Evolutionary conservation across 169 alveolate genomes (phyloP).

Genomic region (Hepatocystis sp.): DNA sequence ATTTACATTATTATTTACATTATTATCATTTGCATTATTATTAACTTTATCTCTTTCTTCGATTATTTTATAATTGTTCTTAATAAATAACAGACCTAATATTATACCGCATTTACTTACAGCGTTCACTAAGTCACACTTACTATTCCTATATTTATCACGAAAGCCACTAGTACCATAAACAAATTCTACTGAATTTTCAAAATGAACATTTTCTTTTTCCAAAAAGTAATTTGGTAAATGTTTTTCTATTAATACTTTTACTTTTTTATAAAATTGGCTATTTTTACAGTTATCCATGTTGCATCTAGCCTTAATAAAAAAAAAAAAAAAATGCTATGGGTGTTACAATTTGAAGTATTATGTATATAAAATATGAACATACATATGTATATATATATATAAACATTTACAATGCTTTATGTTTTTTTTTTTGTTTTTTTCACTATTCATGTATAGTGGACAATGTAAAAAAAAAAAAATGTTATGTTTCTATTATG

Average conservation of each 20-base stretch:
- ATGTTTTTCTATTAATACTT: conserved; percentile 44
- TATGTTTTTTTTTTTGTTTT: no score
- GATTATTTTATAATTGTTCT: conserved; percentile 32
- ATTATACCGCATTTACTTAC: conserved; percentile 60
- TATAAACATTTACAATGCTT: no score
- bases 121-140: conserved; percentile 49
- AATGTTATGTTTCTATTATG: no score
- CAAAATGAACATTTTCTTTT: conserved; percentile 21
- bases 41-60: no score
- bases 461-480: no score
- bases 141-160: conserved; percentile 16
- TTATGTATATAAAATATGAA: no score
- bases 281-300: conserved; percentile 36
- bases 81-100: conserved; percentile 53
- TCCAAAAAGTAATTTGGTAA: conserved; percentile 17
- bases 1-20: no score
- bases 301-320: background rate
- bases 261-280: conserved; percentile 28
- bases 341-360: no score
- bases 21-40: no score
- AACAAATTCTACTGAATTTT: conserved; percentile 10
- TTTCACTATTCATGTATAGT: no score
- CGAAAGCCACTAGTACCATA: conserved; percentile 73
- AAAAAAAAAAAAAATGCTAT: no score
- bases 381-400: no score